Conservation (phyloP, 257 asterid species). For the Nemophila menziesii region DNA sequence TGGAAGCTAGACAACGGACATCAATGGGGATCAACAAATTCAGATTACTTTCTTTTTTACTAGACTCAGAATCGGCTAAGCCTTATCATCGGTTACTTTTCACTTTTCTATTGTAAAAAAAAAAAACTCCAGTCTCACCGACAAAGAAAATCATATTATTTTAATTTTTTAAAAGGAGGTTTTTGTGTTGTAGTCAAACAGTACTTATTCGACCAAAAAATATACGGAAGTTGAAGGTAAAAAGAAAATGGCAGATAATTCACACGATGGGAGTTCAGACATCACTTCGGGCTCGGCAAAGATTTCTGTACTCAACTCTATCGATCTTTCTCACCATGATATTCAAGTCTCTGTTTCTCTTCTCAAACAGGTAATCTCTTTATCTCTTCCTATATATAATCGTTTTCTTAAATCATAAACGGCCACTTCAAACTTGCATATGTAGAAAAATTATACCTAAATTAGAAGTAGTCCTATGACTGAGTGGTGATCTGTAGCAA, state of each 20-base stretch:
- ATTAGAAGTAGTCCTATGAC: neutral
- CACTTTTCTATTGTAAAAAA: no score
- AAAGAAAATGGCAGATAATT: neutral
- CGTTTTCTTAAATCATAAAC: neutral
- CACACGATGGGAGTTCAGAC: conserved; percentile 2
- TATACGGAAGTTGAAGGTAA: no score
- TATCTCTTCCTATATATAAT: neutral
- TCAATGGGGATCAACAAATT: no score
- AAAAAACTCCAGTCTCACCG: no score
- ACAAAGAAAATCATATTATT: no score
- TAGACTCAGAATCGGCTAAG: no score
- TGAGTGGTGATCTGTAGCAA: neutral
- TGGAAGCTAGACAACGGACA: no score
- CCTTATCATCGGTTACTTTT: no score
- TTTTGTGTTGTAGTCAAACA: no score
- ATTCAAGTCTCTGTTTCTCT: conserved; percentile 21
- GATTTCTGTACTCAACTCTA: conserved; percentile 12
- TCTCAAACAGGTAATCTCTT: conserved; percentile 22
- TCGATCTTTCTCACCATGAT: conserved; percentile 32
- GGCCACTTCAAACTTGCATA: neutral
- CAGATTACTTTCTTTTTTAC: no score
- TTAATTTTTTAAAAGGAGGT: no score
- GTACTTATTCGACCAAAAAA: no score
- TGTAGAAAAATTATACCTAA: neutral
- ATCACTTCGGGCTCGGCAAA: conserved; percentile 5